A percentile compares a stretch with the other conserved stretches of the same genome.
Conservation (phyloP, 2,329 filamentous ascomycete species). For the Cercospora janseana region DNA sequence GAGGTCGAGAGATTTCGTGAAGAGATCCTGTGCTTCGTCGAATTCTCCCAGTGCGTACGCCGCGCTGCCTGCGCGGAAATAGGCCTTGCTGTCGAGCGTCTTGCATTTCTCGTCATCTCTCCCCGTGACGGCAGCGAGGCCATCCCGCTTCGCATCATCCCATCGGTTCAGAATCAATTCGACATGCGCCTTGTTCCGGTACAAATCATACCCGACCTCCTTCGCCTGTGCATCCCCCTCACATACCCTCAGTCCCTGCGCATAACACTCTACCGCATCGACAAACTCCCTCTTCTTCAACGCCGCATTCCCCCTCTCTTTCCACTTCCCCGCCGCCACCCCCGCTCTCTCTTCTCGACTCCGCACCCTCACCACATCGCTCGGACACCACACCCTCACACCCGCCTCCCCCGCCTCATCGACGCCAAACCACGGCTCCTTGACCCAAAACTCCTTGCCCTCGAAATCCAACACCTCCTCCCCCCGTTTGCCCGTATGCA, state of each 20-base stretch:
- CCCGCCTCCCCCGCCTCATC: conserved; percentile 32
- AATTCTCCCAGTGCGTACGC: conserved; percentile 28
- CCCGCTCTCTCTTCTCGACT: neutral
- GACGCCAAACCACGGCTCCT: conserved; percentile 36
- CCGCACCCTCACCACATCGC: conserved; percentile 25
- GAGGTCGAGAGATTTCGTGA: conserved; percentile 16
- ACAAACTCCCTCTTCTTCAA: conserved; percentile 28
- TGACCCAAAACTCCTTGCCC: conserved; percentile 28
- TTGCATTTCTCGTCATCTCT: conserved; percentile 13
- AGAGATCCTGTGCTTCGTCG: conserved; percentile 13
- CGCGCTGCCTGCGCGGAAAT: conserved; percentile 30
- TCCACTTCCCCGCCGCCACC: conserved; percentile 28
- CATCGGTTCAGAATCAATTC: conserved; percentile 17
- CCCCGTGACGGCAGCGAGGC: conserved; percentile 12
- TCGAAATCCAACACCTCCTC: conserved; percentile 37
- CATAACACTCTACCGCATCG: conserved; percentile 24
- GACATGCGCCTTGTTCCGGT: conserved; percentile 21
- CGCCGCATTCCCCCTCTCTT: conserved; percentile 34
- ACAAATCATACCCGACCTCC: conserved; percentile 11
- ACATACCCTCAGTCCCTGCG: conserved; percentile 24
- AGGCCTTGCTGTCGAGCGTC: conserved; percentile 26
- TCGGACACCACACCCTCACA: conserved; percentile 34
- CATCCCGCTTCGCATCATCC: conserved; percentile 19
- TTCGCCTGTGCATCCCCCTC: neutral
- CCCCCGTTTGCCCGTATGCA: conserved; percentile 37